A percentile compares a stretch with the other conserved stretches of the same genome.
Conservation (phyloP, 176 grass and related monocot genomes). For the Eragrostis nindensis region DNA sequence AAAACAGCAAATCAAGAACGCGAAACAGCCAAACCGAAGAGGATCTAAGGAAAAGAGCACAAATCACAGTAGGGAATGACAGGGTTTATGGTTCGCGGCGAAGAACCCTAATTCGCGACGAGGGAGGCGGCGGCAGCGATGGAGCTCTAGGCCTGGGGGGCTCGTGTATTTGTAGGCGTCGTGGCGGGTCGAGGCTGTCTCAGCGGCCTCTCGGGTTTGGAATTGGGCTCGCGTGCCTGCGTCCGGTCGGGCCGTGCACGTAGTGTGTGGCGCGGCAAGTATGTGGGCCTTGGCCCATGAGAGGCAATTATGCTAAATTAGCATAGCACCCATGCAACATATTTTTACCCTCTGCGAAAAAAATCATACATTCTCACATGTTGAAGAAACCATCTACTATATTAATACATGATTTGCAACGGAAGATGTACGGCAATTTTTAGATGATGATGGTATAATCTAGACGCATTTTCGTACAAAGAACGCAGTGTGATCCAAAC, state of each 20-base stretch:
- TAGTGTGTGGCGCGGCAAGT: neutral
- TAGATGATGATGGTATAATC: too few relatives aligned
- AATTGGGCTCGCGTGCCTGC: neutral
- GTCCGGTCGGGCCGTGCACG: neutral
- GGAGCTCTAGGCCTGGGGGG: neutral
- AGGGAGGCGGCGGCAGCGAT: neutral
- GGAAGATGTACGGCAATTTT: too few relatives aligned
- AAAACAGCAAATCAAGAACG: neutral
- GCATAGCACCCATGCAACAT: too few relatives aligned
- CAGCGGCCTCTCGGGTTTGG: constrained; percentile 29
- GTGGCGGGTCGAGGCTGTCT: neutral
- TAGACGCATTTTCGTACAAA: too few relatives aligned
- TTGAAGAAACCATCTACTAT: too few relatives aligned
- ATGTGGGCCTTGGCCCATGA: too few relatives aligned
- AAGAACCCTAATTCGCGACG: neutral
- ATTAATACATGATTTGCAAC: too few relatives aligned
- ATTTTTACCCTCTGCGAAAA: too few relatives aligned
- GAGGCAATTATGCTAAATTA: too few relatives aligned
- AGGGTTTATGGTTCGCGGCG: neutral
- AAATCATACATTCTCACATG: too few relatives aligned
- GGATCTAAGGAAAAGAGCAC: neutral
- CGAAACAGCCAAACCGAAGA: neutral
- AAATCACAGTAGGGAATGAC: accelerated
- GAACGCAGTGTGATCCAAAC: too few relatives aligned
- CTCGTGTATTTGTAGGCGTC: constrained; percentile 45